Base-by-base conservation (phyloP, 2,329 filamentous ascomycete genomes). In the Thielaviopsis populi region DNA sequence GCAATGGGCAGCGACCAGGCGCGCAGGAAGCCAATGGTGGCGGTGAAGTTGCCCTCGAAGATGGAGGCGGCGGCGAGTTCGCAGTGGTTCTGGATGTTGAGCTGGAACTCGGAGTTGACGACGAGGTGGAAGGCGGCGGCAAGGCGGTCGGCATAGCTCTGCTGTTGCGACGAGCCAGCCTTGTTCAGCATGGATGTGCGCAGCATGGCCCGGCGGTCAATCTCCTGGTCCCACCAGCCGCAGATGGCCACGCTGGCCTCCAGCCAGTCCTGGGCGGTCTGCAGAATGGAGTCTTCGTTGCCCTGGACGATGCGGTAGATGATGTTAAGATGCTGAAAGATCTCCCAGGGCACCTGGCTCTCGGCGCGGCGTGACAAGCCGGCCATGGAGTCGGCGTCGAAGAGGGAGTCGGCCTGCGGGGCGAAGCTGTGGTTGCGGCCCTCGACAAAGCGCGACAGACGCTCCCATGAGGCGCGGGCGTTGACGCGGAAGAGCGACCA, bases 221-320 rank as follows among this genome's bases (percentile, higher is more conserved):
- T 89, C 70, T 95, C 87, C 89, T 94, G 89, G 71, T 95, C 87
- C 91, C 91, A 96, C 92, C 92, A 97, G 5, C 88, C 85, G 40
- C 91, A 85, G 60, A 97, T 76, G 1, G 86, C 88, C 66, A 96
- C 76, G 0, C 86, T 88, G 0, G 90, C 91, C 75, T 97, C 92
- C 61, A 92, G 84, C 92, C 92, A 97, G 73, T 96, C 91, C 70
- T 92, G 85, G 0, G 91, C 83, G 54, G 85, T 83, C 58, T 85
- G 82, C 66, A 95, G 77, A 62, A 96, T 89, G 22, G 90, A 85
- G 42, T 86, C 82, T 10, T 84, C 79, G 67, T 87, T 83, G 42
- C 92, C 91, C 3, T 94, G 80, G 1, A 95, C 76, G 66, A 95
- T 86, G 41, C 86, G 85, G 72, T 96, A 96, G 5, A 96, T 75